These are phyloP conservation scores for Saccharomyces mikatae DNA, from an alignment of 805 yeast genomes.

Conservation along the genomic window DNA sequence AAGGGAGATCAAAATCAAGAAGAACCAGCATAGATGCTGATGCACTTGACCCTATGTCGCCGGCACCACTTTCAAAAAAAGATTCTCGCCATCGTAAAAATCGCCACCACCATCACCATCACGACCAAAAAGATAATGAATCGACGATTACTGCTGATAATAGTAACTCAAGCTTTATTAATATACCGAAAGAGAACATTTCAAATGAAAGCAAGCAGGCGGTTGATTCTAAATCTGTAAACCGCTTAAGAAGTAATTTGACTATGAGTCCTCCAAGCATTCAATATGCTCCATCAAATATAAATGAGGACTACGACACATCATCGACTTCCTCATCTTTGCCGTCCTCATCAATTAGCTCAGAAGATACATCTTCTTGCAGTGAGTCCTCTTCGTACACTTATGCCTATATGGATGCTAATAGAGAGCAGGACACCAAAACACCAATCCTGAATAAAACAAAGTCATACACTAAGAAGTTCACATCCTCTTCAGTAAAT, in stretches of 20 bases:
- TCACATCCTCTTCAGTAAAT: not conserved
- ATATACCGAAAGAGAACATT: not conserved
- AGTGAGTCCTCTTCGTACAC: not conserved
- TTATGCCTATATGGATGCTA: not conserved
- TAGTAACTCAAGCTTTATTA: not conserved
- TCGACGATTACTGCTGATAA: conserved; percentile 8
- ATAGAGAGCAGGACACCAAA: not conserved
- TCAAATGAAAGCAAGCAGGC: not conserved
- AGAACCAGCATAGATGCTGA: conserved; percentile 4
- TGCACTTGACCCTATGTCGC: not conserved
- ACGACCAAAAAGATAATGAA: not conserved
- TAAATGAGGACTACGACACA: conserved; percentile 4
- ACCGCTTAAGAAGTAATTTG: not conserved
- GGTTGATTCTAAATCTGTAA: not conserved
- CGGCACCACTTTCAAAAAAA: not conserved
- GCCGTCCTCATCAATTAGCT: not conserved
- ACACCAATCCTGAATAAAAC: not conserved
- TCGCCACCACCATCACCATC: conserved; percentile 5
- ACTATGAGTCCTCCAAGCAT: not conserved
- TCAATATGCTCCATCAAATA: not conserved
- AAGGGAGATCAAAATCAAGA: conserved; percentile 3
- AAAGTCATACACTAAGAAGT: not conserved
- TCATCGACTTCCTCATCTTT: not conserved
- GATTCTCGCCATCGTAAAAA: not conserved
- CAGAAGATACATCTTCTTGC: not conserved